Conservation (phyloP, 768 basidiomycete species). For the Suillus subaureus region DNA sequence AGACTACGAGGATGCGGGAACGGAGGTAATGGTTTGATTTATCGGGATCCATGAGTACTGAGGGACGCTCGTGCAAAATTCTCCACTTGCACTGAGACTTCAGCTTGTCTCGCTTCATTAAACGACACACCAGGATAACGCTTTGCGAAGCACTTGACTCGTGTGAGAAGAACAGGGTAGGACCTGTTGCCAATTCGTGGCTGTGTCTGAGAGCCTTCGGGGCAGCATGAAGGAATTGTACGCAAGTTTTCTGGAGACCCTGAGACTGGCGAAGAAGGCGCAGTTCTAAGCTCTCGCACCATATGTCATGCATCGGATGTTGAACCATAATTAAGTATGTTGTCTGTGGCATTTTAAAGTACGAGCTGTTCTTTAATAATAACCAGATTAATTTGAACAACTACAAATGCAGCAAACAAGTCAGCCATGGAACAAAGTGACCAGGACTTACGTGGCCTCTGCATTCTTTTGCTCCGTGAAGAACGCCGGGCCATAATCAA, state of each 20-base stretch:
- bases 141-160: background rate
- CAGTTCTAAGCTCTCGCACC: background rate
- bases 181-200: background rate
- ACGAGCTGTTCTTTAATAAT: background rate
- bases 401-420: background rate
- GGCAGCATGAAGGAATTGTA: background rate
- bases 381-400: background rate
- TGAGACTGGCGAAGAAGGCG: background rate
- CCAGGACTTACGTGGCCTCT: background rate
- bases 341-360: background rate
- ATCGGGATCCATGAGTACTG: no score
- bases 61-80: no score
- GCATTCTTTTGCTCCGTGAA: constrained; percentile 26
- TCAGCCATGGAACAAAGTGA: background rate
- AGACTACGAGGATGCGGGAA: no score
- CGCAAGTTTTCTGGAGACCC: background rate
- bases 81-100: no score
- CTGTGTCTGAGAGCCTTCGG: background rate
- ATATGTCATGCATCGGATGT: background rate
- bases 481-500: constrained; percentile 59
- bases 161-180: background rate
- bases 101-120: no score
- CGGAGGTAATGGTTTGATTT: no score
- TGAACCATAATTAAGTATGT: background rate
- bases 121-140: no score